Evolutionary conservation across 177 flowering plant genomes (phyloP).

Genomic region (Vitis hybrid): DNA sequence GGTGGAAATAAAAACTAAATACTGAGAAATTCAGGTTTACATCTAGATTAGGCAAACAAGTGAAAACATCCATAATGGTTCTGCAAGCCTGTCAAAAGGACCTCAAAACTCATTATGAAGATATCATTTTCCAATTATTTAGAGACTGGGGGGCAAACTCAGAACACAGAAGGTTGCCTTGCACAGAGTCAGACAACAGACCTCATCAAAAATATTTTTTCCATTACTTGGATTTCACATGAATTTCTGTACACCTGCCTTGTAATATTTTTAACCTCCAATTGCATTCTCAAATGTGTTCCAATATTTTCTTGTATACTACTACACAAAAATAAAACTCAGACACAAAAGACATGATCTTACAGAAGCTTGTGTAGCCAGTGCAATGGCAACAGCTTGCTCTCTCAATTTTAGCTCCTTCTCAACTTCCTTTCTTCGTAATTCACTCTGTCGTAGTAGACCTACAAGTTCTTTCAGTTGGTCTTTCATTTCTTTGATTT

Average conservation of each 20-base stretch:
- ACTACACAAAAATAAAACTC: slow-evolving; percentile 1
- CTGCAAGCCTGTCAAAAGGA: neutral
- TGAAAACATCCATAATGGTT: too few species aligned
- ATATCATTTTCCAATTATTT: neutral
- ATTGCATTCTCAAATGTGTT: neutral
- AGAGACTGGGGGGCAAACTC: neutral
- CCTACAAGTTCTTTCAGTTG: slow-evolving; percentile 87
- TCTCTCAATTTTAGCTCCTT: slow-evolving; percentile 91
- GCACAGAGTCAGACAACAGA: neutral
- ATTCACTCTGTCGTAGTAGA: slow-evolving; percentile 79
- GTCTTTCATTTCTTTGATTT: slow-evolving; percentile 88
- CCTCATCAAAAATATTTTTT: neutral
- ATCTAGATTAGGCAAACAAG: neutral
- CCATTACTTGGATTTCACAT: neutral
- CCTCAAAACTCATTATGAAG: neutral
- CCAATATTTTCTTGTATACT: neutral
- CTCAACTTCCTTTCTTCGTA: slow-evolving; percentile 80
- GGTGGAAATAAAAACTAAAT: slow-evolving; percentile 1
- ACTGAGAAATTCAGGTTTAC: too few species aligned
- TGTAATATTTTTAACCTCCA: neutral
- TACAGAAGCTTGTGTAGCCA: slow-evolving; percentile 76
- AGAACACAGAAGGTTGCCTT: neutral
- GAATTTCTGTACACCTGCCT: neutral
- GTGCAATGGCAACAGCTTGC: slow-evolving; percentile 69
- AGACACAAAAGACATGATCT: slow-evolving; percentile 18